Conservation (phyloP, 2,329 filamentous ascomycete genomes). For the Aspergillus pseudotamarii region DNA sequence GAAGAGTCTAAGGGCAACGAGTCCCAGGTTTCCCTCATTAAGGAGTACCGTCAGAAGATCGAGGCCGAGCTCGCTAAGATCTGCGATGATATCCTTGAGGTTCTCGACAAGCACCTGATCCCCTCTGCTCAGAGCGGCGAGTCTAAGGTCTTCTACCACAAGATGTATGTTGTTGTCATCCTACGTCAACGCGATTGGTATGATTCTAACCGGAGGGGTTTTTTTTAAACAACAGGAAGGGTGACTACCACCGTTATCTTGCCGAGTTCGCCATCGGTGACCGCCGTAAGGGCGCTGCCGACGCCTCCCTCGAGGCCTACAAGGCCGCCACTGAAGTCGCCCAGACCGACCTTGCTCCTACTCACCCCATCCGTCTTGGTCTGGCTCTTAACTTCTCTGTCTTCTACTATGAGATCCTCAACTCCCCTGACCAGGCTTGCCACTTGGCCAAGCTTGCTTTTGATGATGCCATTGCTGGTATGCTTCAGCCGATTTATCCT, state of each 20-base stretch:
- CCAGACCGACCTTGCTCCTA: slow-evolving; percentile 84
- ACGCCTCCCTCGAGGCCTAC: slow-evolving; percentile 95
- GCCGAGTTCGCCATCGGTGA: slow-evolving; percentile 95
- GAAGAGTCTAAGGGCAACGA: slow-evolving; percentile 99
- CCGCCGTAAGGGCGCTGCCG: slow-evolving; percentile 91
- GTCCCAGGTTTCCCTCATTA: slow-evolving; percentile 85
- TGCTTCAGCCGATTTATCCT: slow-evolving; percentile 30
- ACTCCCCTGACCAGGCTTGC: slow-evolving; percentile 97
- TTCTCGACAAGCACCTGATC: slow-evolving; percentile 91
- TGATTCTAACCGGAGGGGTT: slow-evolving; percentile 19
- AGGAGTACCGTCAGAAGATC: slow-evolving; percentile 98
- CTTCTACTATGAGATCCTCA: slow-evolving; percentile 99
- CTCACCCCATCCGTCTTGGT: slow-evolving; percentile 89
- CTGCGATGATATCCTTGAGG: slow-evolving; percentile 95
- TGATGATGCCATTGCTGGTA: slow-evolving; percentile 90
- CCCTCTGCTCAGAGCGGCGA: slow-evolving; percentile 92
- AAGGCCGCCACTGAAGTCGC: slow-evolving; percentile 91
- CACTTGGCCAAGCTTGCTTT: slow-evolving; percentile 96
- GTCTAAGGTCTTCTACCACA: slow-evolving; percentile 99
- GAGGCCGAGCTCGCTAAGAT: slow-evolving; percentile 96
- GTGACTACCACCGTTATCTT: slow-evolving; percentile 98
- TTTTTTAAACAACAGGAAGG: slow-evolving; percentile 71
- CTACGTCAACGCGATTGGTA: not conserved
- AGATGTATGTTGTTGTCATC: slow-evolving; percentile 69
- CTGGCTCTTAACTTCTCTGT: slow-evolving; percentile 96